Base-by-base conservation (phyloP, 2,329 filamentous ascomycete genomes). In the Talaromyces sp. region DNA sequence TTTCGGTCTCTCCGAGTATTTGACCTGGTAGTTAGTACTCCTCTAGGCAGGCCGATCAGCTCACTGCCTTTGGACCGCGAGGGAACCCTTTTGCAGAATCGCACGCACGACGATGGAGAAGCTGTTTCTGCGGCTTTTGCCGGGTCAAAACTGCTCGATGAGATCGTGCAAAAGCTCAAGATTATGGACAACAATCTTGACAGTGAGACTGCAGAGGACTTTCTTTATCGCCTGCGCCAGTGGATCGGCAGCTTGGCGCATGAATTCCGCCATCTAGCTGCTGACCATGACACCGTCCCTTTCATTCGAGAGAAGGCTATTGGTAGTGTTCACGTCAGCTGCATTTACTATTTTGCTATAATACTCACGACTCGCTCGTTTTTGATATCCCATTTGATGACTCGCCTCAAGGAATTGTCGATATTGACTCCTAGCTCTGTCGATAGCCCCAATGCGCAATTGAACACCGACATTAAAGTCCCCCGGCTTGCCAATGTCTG, bases 271-370 rank as follows among this genome's bases (percentile, higher is more conserved):
- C 59, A 58, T 41, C 19, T 54, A 4, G 48, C 51, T 10, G 48
- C 57, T 55, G 51, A 57, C 12, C n/a, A 51, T 12, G 51, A 53
- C 7, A n/a, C 19, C 12, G 26, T 55, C 29, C 32, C 63, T 52
- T 61, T 59, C 4, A 66, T 65, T 2, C 68, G 69, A 48, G 71
- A 75, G 19, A 74, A 72, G 0, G 75, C 77, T 2, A 76, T 83
- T 27, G 79, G 78, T 0, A 83, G 78, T 26, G 74, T 84, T 1
- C 82, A 85, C 58, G 77, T 86, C 6, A 80, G 82, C 0, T 85
- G 83, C 60, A 72, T 81, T 0, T 86, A 86, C 64, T 85, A 86
- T 63, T 83, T 85, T 58, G 81, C 82, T 0, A 81, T 85, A 0
- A 85, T 83, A 21, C 67, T 85, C 0, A 80, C 82, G 2, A 85